A percentile compares a stretch with the other conserved stretches of the same genome.
These are phyloP conservation scores for Seiridium unicorne DNA, from an alignment of 2,329 filamentous ascomycete species.

Conservation along the genomic window DNA sequence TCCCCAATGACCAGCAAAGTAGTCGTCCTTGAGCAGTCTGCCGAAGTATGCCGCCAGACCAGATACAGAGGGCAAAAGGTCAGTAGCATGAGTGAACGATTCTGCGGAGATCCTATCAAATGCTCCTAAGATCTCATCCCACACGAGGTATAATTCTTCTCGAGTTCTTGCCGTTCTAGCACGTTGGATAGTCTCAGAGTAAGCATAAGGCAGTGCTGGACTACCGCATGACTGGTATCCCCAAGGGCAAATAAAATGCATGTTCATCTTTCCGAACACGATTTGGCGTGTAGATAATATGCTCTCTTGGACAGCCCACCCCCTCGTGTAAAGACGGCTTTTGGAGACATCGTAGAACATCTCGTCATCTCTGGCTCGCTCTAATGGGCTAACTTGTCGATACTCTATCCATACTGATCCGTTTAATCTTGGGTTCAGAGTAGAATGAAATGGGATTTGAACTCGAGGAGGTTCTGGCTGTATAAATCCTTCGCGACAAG, in stretches of 20 bases:
- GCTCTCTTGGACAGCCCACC: background rate
- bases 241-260: background rate
- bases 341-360: background rate
- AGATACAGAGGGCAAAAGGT: background rate
- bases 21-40: background rate
- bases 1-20: constrained; percentile 1
- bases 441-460: background rate
- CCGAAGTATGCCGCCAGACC: background rate
- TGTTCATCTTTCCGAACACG: background rate
- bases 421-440: background rate
- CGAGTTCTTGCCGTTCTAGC: background rate
- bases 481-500: background rate
- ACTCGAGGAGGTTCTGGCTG: background rate
- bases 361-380: background rate
- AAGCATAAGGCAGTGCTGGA: fast-evolving
- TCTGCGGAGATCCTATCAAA: background rate
- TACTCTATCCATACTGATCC: background rate
- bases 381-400: background rate
- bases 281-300: background rate
- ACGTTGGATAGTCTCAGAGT: background rate
- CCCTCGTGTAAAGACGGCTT: background rate
- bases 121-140: background rate
- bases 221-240: background rate
- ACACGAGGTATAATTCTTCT: background rate
- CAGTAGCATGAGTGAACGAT: background rate